Conservation (phyloP, 2,329 filamentous ascomycete genomes). For the Hypocreales sp. region DNA sequence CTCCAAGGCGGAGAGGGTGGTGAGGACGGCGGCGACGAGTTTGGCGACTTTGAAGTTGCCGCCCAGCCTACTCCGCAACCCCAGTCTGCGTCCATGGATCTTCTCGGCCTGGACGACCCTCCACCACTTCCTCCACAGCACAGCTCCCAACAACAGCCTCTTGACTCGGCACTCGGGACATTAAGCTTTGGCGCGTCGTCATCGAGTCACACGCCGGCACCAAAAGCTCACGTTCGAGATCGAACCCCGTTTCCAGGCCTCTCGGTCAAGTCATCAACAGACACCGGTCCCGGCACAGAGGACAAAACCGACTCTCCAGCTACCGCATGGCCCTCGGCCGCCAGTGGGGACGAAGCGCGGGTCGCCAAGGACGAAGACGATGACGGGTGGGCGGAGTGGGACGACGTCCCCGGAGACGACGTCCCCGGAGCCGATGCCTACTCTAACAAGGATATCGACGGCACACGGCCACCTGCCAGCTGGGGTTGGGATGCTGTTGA, state of each 20-base stretch:
- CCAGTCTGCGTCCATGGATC: constrained; percentile 22
- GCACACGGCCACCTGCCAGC: constrained; percentile 10
- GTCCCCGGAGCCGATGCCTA: constrained; percentile 13
- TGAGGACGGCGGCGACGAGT: constrained; percentile 38
- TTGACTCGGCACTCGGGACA: constrained; percentile 14
- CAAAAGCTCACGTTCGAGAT: constrained; percentile 35
- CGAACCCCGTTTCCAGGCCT: constrained; percentile 37
- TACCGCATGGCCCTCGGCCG: constrained; percentile 26
- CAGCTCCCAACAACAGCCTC: constrained; percentile 12
- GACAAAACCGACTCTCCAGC: constrained; percentile 21
- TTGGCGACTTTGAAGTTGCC: constrained; percentile 45
- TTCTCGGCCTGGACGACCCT: constrained; percentile 22
- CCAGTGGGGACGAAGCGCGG: no score
- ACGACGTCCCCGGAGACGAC: no score
- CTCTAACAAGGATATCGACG: no score
- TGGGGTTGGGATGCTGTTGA: constrained; percentile 38
- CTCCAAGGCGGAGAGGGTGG: constrained; percentile 21
- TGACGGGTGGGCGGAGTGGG: constrained; percentile 37
- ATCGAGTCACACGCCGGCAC: constrained; percentile 25
- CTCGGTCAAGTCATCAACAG: constrained; percentile 26
- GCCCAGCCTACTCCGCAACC: background rate
- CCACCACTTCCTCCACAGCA: constrained; percentile 6
- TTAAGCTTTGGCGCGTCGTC: constrained; percentile 13
- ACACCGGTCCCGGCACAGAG: constrained; percentile 16
- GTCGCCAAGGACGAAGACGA: constrained; percentile 21